These are phyloP conservation scores for Globisporangium camurandrum DNA, from an alignment of 352 stramenopile species.

Conservation along the genomic window DNA sequence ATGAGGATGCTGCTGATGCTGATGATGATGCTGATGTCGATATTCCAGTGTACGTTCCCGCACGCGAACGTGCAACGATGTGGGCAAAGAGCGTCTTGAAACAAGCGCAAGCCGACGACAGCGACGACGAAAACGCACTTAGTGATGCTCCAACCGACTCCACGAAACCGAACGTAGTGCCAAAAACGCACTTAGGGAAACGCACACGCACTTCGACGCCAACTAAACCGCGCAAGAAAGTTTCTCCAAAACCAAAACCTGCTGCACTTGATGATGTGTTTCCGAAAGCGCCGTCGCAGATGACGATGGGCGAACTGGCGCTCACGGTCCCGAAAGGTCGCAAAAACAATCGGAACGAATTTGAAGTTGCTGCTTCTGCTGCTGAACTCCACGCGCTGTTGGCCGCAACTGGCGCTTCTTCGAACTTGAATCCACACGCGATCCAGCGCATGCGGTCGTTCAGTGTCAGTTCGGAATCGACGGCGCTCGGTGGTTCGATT, in stretches of 20 bases:
- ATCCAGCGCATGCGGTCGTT: conserved; percentile 49
- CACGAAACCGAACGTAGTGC: too few species aligned
- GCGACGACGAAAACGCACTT: conserved; percentile 16
- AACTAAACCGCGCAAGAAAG: too few species aligned
- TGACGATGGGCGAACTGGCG: conserved; percentile 81
- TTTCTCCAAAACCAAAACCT: conserved; percentile 8
- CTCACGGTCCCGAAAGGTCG: conserved; percentile 63
- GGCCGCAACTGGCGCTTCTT: conserved; percentile 6
- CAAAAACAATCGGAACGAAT: conserved; percentile 47
- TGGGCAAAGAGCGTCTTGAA: conserved; percentile 62
- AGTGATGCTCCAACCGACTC: neutral
- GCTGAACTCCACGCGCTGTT: conserved; percentile 20
- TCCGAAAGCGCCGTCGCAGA: conserved; percentile 71
- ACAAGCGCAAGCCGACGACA: conserved; percentile 29
- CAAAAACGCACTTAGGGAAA: too few species aligned
- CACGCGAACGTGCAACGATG: conserved; percentile 59
- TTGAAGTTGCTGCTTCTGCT: conserved; percentile 29
- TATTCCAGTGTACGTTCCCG: conserved; percentile 51
- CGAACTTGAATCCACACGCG: conserved; percentile 28
- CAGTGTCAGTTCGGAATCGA: conserved; percentile 54
- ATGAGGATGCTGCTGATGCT: neutral
- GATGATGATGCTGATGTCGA: neutral
- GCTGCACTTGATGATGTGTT: conserved; percentile 48
- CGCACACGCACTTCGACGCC: too few species aligned
- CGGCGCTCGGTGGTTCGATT: conserved; percentile 53